Conservation (phyloP, 306 rosid species). For the Quercus alba region DNA sequence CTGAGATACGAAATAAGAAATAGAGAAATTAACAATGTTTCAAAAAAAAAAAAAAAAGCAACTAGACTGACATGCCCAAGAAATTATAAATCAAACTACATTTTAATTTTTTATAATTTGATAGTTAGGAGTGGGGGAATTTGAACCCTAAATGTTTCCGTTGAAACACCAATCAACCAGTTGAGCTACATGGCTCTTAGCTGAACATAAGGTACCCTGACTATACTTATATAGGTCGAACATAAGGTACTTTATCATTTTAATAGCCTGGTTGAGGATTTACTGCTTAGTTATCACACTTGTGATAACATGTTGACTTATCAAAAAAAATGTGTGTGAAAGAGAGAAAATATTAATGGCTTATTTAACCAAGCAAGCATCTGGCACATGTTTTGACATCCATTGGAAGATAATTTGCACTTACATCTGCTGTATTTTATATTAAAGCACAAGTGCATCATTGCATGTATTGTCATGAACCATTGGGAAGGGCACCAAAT, state of each 20-base stretch:
- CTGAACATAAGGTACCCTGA: background rate
- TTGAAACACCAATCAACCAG: no score
- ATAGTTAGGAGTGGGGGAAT: no score
- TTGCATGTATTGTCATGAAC: background rate
- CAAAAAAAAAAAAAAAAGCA: background rate
- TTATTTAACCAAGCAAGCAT: background rate
- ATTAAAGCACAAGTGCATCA: background rate
- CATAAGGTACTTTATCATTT: background rate
- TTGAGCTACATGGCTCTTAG: no score
- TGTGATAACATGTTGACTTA: background rate
- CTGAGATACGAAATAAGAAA: slow-evolving; percentile 36
- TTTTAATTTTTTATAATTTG: background rate
- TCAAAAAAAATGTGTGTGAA: background rate
- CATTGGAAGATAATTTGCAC: background rate
- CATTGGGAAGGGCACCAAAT: background rate
- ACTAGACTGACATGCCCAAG: background rate
- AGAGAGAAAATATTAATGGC: background rate
- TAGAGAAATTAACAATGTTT: background rate
- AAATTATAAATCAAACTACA: background rate
- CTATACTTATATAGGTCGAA: background rate
- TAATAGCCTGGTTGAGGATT: background rate
- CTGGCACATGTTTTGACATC: background rate
- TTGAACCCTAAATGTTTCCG: no score
- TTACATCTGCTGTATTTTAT: background rate
- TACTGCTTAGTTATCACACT: background rate